Evolutionary conservation across 176 grass and related monocot species (phyloP), one percentile per base, ranked within the genome.

Genomic region (Bolboschoenus planiculmis): DNA sequence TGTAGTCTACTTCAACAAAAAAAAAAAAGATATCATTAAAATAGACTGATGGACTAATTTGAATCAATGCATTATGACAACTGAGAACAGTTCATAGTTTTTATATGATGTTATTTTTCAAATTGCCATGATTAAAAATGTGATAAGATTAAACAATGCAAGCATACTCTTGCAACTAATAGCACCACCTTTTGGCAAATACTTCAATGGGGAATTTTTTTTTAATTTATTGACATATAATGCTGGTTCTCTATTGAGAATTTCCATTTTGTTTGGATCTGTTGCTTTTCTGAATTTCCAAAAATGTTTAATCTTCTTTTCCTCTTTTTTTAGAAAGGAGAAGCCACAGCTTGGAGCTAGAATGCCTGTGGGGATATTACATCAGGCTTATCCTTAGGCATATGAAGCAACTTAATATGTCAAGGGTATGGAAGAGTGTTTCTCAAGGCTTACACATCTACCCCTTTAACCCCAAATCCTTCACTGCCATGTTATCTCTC

Each of bases 381-480:
- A 81, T 98, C 80, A 79, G 87, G 74, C 64, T 95, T 81, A 68
- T 95, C 80, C 83, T 89, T 30, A 92, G 89, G 77, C 83, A 98
- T 90, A 57, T 88, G 33, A 91, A 85, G 15, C 81, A 87, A 40
- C 79, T 94, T 82, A 90, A 56, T 72, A 85, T 94, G 35, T 95
- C 92, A 80, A 89, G 87, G 87, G 74, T 98, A 68, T 95, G 92
- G 92, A 84, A 83, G 26, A 91, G 61, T 16, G 61, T 94, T 87
- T 83, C 33, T 55, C 83, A 90, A 88, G 95, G 92, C 44, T 78
- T 93, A 56, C 90, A 93, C 30, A 90, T 90, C 83, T 95, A 98
- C 66, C 95, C 95, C 0, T 86, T 87, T 65, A 98, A 95, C 85
- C 89, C 90, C 80, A 98, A 98, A 83, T 90, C 88, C 59, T 98